Evolutionary conservation across 768 basidiomycete species (phyloP), one percentile per base, ranked within the genome.

Genomic region (Russula emetica): DNA sequence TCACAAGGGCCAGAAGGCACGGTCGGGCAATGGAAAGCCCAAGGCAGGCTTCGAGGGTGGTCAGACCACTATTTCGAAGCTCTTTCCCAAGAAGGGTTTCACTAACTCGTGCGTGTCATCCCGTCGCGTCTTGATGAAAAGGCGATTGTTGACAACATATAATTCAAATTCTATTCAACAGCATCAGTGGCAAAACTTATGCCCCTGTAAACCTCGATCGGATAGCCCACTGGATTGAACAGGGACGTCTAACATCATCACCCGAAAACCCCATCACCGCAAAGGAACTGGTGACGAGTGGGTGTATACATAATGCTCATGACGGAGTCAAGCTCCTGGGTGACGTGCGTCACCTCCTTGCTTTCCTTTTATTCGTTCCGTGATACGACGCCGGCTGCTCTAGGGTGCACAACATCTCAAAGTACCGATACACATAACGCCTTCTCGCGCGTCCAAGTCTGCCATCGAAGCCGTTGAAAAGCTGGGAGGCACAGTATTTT

Each of bases 31-130:
- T 63, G 91, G 93, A 5, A 89, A 92, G 69, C 86, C 84, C 34
- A 83, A 82, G 69, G 80, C 84, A 30, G 87, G 92, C 7, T 99
- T 98, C 67, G 97, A 98, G 75, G 97, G 97, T 72, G 97, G 97
- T 66, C 96, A 98, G 74, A 98, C 96, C 5, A 92, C 96, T 16
- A 85, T 98, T 59, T 88, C 90, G 6, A 87, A 92, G 67, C 78
- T 86, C 50, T 90, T 95, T 72, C 97, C 97, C 6, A 99, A 99
- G 79, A 83, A 85, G 53, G 97, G 97, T 52, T 98, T 98, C 74
- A 83, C 87, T 63, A 98, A 97, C 76, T 84, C 85, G 96, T 97
- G 69, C 71, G 91, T 82, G 28, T 22, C 28, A 30, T 62, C 20
- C 10, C 16, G 47, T 52, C 32, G 30, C 24, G 30, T 55, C 45